phyloP scores from a whole-genome alignment of 305 asterid species.

The Nicotiana rustica region DNA sequence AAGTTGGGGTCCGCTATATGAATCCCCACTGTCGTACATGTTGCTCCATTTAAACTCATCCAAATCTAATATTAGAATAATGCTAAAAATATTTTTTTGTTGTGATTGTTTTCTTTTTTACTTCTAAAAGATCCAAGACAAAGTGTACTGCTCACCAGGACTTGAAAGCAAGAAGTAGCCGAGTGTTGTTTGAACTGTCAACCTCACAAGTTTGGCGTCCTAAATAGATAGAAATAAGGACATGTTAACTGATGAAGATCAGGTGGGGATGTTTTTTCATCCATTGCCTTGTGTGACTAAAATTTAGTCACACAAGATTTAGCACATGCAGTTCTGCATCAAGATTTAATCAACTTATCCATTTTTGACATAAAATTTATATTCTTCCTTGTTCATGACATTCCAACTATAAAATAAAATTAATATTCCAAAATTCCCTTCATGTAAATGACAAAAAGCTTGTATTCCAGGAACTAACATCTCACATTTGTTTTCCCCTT shows the following conservation, averaged over 20 bases:
- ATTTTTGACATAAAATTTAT: constrained; percentile 1
- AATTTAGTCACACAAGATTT: too few species aligned
- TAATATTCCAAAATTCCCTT: not conserved
- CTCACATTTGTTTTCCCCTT: not conserved
- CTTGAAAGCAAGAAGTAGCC: constrained; percentile 27
- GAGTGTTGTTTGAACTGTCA: constrained; percentile 10
- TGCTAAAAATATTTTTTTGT: too few species aligned
- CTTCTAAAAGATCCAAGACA: not conserved
- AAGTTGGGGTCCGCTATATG: too few species aligned
- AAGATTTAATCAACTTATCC: constrained; percentile 1
- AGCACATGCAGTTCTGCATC: not conserved
- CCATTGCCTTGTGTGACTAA: constrained; percentile 1
- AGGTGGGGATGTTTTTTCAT: constrained; percentile 20
- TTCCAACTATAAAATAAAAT: not conserved
- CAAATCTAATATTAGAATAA: too few species aligned
- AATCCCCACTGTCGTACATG: too few species aligned
- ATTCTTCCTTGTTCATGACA: not conserved
- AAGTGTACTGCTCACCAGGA: constrained; percentile 26
- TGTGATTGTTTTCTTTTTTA: constrained; percentile 7
- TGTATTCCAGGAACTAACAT: not conserved
- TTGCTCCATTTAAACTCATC: too few species aligned
- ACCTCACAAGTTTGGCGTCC: constrained; percentile 26
- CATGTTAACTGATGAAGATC: constrained; percentile 18
- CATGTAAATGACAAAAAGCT: not conserved
- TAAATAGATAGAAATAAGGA: constrained; percentile 24